Base-by-base conservation (phyloP, 73 alveolate genomes). In the Stentor roeselii region DNA sequence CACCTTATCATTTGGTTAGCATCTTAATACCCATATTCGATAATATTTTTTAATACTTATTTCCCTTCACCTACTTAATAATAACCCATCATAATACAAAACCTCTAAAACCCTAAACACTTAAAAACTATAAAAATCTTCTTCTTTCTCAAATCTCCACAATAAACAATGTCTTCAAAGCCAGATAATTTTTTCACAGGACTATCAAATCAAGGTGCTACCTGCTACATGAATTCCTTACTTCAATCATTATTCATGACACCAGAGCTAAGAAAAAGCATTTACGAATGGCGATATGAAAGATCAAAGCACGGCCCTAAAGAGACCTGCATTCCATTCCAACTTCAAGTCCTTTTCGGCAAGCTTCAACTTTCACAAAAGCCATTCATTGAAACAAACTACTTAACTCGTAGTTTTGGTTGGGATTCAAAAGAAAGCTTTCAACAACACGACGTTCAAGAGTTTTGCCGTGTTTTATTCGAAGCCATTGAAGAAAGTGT, bases 211-310 rank as follows among this genome's bases (percentile, higher is more conserved):
- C 91, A 92, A 87, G 97, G 97, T 3, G 95, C 90, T 31, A 92
- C 99, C 0, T 96, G 99, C 78, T 96, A 94, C 67, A 92, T 96
- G 98, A 96, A 96, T 82, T 90, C 97, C 84, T 87, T 94, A 82
- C 92, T 96, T 39, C 95, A 96, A 88, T 88, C 95, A 15, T 90
- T 96, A 60, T 95, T 86, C 87, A 91, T 91, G 95, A 85, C 98
- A 14, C 87, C 87, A 0, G 59, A 88, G 84, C 90, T 92, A 60
- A 91, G 96, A 75, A 91, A 91, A 59, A 87, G 83, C 37, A 36
- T 87, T 34, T 76, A 39, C 39, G n/a, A 39, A 15, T 76, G 84
- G 59, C 75, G n/a, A 27, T 76, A 76, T 35, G 59, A 35, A 15
- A 31, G 82, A 37, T 92, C 87, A 32, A 36, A 31, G 3, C 91